Evolutionary conservation across 2,329 filamentous ascomycete species (phyloP), one percentile per base, ranked within the genome.

Genomic region (Bipolaris gigantea): DNA sequence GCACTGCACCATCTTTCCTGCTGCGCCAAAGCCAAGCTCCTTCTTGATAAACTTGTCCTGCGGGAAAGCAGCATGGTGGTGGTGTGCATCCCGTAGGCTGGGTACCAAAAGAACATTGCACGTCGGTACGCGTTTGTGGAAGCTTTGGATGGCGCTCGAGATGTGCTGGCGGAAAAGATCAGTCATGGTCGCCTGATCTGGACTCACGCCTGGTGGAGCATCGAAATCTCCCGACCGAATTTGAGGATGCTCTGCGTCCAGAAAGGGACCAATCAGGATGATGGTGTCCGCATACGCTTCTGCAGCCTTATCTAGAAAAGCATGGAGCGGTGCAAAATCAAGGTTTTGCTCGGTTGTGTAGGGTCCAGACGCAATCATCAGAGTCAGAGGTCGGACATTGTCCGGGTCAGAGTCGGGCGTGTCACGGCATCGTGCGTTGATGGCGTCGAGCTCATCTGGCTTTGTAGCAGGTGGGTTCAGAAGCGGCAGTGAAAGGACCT

Each of bases 301-400:
- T 15, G 85, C 86, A 8, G 92, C 92, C 65, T 88, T 87, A 62
- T 83, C 83, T 70, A 93, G 93, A 15, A 99, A 81, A 27, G 89
- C 85, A 66, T 92, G 86, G 1, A 99, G 79, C 7, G 93, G 89
- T 66, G 95, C 89, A 70, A 92, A 99, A 61, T 92, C 89, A 41
- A 99, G 85, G 68, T 95, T 95, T 66, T 93, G 89, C 63, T 97
- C 92, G 2, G 92, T 86, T 0, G 92, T 96, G 75, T 95, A 99
- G 0, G 94, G 94, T 0, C 94, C 94, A 0, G 91, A 85, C 1
- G 89, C 90, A 54, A 93, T 82, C 34, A 97, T 75, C 46, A 96
- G 79, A 64, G 83, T 92, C 16, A 97, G 76, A 0, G 93, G 92
- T 8, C 85, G 78, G 2, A 80, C 48, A 33, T 64, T 77, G 4